Base-by-base conservation (phyloP, 495 filamentous ascomycete genomes). In the Aspergillus bertholletiae region DNA sequence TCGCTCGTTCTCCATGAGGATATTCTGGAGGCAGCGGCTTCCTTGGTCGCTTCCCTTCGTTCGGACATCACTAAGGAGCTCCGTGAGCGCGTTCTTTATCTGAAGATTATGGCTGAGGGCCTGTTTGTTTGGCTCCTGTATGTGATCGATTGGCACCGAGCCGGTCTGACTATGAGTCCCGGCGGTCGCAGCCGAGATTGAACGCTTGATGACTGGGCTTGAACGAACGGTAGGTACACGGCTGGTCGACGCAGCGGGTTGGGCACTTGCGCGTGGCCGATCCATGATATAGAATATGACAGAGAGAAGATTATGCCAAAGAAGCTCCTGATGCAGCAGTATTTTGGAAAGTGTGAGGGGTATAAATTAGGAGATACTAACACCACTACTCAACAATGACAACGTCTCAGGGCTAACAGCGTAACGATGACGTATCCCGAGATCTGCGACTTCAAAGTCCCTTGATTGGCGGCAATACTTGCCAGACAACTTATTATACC, bases 41-140 rank as follows among this genome's bases (percentile, higher is more conserved):
- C 49, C 53, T 4, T 45, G 44, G 7, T 34, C 23, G 15, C 45
- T 45, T 0, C 24, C 21, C 35, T 49, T 55, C 12, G 56, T 53
- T 3, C 49, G 35, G 5, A 21, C 43, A 18, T 47, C 54, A 30
- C 56, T 60, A 2, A 60, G 49, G 8, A 60, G 35, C n/a, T 52
- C 53, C 13, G 53, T 60, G 44, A 60, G n/a, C 0, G 53, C 46
- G 13, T 49, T 45, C 40, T 60, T 60, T 18, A 60, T 44, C 45
- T 55, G 51, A 15, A 53, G 47, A 26, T 55, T 49, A 37, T 49
- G 49, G 34, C 18, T 30, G 11, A 48, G 2, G 24, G 27, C 17
- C 2, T 48, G 17, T 20, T 54, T 27, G 20, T 47, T 37, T 26
- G 2, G 37, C 2, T 18, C 37, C 7, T 40, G 7, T 4, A 8